phyloP scores from a whole-genome alignment of 2,329 filamentous ascomycete species.

The Ambrosiella xylebori region DNA sequence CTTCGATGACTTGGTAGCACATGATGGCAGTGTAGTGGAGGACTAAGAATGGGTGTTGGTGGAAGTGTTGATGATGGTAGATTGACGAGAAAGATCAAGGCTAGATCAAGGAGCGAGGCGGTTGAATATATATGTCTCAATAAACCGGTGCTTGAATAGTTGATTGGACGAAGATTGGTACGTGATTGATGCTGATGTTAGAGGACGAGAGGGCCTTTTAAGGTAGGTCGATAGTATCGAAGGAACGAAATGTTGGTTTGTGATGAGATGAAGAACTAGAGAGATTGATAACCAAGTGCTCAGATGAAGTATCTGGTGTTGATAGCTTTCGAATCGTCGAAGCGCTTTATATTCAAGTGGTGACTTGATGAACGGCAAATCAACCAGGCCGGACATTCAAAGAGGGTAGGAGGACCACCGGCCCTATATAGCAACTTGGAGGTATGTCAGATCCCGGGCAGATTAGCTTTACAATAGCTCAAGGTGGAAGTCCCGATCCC shows the following conservation, averaged over 20 bases:
- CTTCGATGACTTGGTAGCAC: slow-evolving; percentile 77
- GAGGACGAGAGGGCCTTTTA: neutral
- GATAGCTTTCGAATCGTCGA: too few species aligned
- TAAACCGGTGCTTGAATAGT: too few species aligned
- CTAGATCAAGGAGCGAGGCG: slow-evolving; percentile 7
- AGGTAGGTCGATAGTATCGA: neutral
- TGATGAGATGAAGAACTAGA: neutral
- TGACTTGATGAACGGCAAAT: slow-evolving; percentile 1
- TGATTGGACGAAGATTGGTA: too few species aligned
- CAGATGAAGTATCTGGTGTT: too few species aligned
- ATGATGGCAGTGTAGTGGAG: slow-evolving; percentile 29
- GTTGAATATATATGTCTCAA: slow-evolving; percentile 4
- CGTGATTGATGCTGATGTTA: neutral
- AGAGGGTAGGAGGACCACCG: neutral
- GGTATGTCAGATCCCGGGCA: neutral
- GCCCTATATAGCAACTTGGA: slow-evolving; percentile 2
- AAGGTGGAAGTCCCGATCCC: slow-evolving; percentile 1
- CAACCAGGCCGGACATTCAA: slow-evolving; percentile 1
- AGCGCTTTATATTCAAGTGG: neutral
- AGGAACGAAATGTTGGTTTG: neutral
- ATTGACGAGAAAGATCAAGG: neutral
- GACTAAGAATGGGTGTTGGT: neutral
- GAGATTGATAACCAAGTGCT: too few species aligned
- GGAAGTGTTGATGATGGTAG: neutral
- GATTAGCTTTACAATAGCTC: neutral